Base-by-base conservation (phyloP, 2,329 filamentous ascomycete species). In the Trichoderma sp. region DNA sequence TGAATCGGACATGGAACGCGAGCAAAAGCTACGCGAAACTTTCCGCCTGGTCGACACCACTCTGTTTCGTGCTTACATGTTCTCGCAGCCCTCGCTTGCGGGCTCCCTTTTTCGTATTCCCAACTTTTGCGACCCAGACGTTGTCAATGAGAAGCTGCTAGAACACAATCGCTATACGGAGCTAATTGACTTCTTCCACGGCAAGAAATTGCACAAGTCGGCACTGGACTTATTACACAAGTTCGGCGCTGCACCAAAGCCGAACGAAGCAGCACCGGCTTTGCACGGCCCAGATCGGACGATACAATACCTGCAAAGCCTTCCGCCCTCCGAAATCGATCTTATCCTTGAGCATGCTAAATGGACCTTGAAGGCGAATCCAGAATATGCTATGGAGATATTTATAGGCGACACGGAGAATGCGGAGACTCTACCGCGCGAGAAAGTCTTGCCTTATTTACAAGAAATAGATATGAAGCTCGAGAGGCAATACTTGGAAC, bases 171-270 rank as follows among this genome's bases (percentile, higher is more conserved):
- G 95, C 38, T 98, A 97, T 84, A 96, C 93, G 69, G 96, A 98
- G 84, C 87, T 99, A 2, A 95, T 99, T n/a, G 96, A 98, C 83
- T 99, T 99, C 82, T 92, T 98, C 79, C 95, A 97, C 80, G 97
- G 97, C 77, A 99, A 99, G 86, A 95, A 93, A 83, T 89, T 98
- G 56, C 97, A 99, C 84, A 91, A 93, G 21, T 92, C 97, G 81
- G 96, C 97, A 0, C 86, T 99, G 21, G 93, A 95, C 78, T 86
- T 98, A 35, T 88, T 99, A 1, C 90, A 91, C 79, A 93, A 92
- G 77, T 98, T 98, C 79, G 96, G 96, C 21, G 90, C 89, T 33
- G 87, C 89, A 2, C 83, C 88, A 33, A 83, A 86, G 75, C 86
- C 86, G 11, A 86, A 89, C 74, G 86, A 88, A 63, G 85, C 85